Evolutionary conservation across 768 basidiomycete genomes (phyloP).

Genomic region (Cystobasidium onofrii): DNA sequence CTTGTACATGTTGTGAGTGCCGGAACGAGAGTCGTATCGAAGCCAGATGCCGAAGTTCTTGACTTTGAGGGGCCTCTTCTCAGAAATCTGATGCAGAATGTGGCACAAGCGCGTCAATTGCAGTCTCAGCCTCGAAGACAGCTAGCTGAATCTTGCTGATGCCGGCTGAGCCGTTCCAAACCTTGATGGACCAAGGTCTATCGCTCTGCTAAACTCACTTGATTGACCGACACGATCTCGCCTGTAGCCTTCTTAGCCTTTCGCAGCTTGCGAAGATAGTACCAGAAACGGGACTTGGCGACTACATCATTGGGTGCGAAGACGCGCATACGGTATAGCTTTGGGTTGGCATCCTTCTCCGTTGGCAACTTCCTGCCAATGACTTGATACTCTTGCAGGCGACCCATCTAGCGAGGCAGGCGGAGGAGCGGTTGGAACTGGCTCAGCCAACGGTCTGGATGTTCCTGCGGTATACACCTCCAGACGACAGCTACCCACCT

Average conservation of each 20-base stretch:
- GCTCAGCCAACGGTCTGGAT: background rate
- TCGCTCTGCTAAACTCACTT: too few relatives aligned
- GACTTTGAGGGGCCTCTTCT: constrained; percentile 94
- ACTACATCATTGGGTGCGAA: constrained; percentile 98
- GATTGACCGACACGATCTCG: constrained; percentile 96
- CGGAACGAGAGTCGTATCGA: constrained; percentile 97
- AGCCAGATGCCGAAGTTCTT: constrained; percentile 99
- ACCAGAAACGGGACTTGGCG: constrained; percentile 99
- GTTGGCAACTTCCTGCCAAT: constrained; percentile 96
- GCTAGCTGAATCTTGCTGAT: too few relatives aligned
- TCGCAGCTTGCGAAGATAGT: constrained; percentile 94
- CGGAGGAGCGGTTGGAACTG: background rate
- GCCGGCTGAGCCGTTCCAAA: too few relatives aligned
- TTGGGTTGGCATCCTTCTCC: constrained; percentile 81
- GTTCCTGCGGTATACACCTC: too few relatives aligned
- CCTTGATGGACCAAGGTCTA: too few relatives aligned
- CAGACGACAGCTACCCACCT: background rate
- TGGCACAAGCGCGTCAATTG: too few relatives aligned
- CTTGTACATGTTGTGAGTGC: constrained; percentile 99
- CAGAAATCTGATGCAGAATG: constrained; percentile 62
- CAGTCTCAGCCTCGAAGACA: too few relatives aligned
- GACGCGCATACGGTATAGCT: constrained; percentile 99
- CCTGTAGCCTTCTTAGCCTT: constrained; percentile 99
- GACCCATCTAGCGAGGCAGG: constrained; percentile 47
- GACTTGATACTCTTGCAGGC: constrained; percentile 77